These are phyloP conservation scores for Violaceomyces palustris DNA, from an alignment of 1,284 basidiomycete species.

Conservation along the genomic window DNA sequence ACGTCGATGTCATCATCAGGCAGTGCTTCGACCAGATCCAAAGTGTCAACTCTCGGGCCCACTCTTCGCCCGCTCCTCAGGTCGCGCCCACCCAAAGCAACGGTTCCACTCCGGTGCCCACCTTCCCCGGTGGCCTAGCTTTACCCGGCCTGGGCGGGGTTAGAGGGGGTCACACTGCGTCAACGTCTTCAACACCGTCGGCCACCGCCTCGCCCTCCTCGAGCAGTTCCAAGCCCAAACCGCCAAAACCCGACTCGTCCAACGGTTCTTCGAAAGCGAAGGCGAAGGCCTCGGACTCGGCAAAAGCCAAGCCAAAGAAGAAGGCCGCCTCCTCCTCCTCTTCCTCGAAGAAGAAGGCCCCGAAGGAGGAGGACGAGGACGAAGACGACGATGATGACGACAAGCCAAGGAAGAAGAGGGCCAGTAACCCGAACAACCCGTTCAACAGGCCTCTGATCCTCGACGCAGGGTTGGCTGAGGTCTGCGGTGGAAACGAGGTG, in stretches of 20 bases:
- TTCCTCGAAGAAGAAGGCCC: slow-evolving; percentile 22
- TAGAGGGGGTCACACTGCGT: not conserved
- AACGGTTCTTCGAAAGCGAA: slow-evolving; percentile 21
- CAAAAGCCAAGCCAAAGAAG: slow-evolving; percentile 36
- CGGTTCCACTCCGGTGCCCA: slow-evolving; percentile 17
- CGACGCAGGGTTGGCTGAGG: slow-evolving; percentile 38
- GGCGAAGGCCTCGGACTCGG: slow-evolving; percentile 13
- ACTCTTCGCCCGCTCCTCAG: slow-evolving; percentile 18
- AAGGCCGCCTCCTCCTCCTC: too few relatives aligned
- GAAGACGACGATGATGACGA: slow-evolving; percentile 26
- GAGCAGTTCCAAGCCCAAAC: slow-evolving; percentile 6
- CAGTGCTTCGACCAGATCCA: slow-evolving; percentile 44
- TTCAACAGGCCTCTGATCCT: slow-evolving; percentile 49
- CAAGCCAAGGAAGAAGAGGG: slow-evolving; percentile 30
- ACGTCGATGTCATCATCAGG: slow-evolving; percentile 39
- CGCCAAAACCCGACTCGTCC: slow-evolving; percentile 7
- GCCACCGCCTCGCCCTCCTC: slow-evolving; percentile 1
- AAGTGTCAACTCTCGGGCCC: too few relatives aligned
- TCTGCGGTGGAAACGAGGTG: slow-evolving; percentile 47
- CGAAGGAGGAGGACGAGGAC: slow-evolving; percentile 11
- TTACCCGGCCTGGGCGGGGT: not conserved
- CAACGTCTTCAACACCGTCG: not conserved
- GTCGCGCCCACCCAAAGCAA: slow-evolving; percentile 32
- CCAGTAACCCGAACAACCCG: slow-evolving; percentile 48
- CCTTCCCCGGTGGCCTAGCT: not conserved